Base-by-base conservation (phyloP, 164 flowering plant genomes). In the Umbellularia californica region DNA sequence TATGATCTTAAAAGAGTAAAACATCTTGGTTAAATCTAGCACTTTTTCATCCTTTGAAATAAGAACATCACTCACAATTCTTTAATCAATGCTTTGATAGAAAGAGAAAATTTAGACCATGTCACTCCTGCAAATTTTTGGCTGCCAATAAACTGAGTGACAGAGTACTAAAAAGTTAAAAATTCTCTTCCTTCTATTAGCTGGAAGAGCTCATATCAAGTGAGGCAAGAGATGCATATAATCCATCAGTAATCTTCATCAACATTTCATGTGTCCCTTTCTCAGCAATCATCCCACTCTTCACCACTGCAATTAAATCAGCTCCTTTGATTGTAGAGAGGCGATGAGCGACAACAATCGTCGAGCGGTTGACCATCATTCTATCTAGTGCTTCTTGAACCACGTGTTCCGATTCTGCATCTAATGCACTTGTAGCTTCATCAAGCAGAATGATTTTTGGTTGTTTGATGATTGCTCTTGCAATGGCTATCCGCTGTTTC, bases 371-470 rank as follows among this genome's bases (percentile, higher is more conserved):
- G 25, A 79, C 70, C 75, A 75, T 76, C 28, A 72, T 78, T 33
- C 69, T 55, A 25, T 79, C 81, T 23, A 72, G 65, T 17, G 78
- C 81, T 62, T 75, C 73, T 58, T 79, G 81, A 33, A 79, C 81
- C 24, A 79, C 74, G 1, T 73, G 58, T 52, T 79, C 81, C 2
- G 76, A 75, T 75, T 79, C 91, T 3, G 90, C 89, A 70, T 91
- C 94, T 27, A 90, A 72, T 1, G 92, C 93, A 69, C 92, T 88
- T 5, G 93, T 91, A 1, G 96, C 93, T 72, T 90, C 92, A 55
- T 91, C 96, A 0, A 88, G 87, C 63, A 91, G 73, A 20, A 90
- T 84, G 20, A 91, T 85, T 55, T 70, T 90, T 0, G 94, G 94
- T 69, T 90, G 77, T 77, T 89, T 90, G 14, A 88, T 72, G 2